Evolutionary conservation across 345 rosid species (phyloP), one percentile per base, ranked within the genome.

Genomic region (Citrus australasica): DNA sequence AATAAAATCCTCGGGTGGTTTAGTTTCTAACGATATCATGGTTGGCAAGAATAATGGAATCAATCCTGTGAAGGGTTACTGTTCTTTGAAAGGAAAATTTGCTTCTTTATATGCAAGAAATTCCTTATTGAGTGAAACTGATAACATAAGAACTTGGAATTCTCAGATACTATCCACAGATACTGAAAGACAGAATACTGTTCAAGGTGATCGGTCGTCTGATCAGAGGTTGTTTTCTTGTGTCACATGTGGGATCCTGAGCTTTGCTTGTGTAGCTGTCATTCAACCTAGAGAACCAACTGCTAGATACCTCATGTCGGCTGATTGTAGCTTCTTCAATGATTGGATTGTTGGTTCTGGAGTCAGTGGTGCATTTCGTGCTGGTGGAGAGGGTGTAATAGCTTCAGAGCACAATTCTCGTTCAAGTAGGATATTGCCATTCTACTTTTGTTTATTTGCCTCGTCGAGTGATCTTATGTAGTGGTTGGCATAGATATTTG

Each of bases 161-260:
- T 69, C 71, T 17, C 71, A 33, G 51, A 69, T 32, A 13, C 63
- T 66, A 60, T 70, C 83, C 71, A 46, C 71, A 24, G 79, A 69
- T 21, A 68, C 73, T 62, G 91, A 82, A 79, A 74, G 77, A 76
- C 85, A 74, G 73, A 40, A 53, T 73, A 59, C 62, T 37, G 67
- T 69, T 76, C 88, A 77, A 78, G 85, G 85, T 78, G 92, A 86
- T 74, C 87, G 85, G 80, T 82, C 91, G 76, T 90, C 98, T 0
- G 92, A 92, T 86, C 99, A 92, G 86, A 92, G 98, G 82, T 91
- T 90, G 72, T 96, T 96, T 82, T 89, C 97, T 16, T 96, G 99
- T 74, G 98, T 89, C 73, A 90, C 93, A 0, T 96, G 99, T 79
- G 99, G 99, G 82, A 85, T 96, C 76, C 84, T 92, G 86, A 83